Percentiles rank a stretch among this genome's conserved stretches.
These are phyloP conservation scores for Saccharum spontaneum DNA, from an alignment of 176 grass and related monocot genomes.

Conservation along the genomic window DNA sequence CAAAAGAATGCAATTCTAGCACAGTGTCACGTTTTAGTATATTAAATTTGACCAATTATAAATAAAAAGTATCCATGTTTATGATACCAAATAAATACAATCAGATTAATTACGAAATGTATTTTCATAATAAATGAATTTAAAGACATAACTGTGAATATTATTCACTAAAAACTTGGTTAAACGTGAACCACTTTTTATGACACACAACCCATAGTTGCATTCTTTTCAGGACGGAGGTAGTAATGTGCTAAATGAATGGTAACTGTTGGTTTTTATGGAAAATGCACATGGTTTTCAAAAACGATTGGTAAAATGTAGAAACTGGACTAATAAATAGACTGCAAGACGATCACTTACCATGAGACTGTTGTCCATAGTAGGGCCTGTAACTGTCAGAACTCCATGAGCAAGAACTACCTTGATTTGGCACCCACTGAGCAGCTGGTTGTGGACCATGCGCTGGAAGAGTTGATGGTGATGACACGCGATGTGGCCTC, in stretches of 20 bases:
- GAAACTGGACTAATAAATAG: conserved; percentile 4
- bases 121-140: no score
- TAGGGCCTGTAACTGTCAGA: conserved; percentile 19
- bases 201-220: no score
- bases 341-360: conserved; percentile 15
- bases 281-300: neutral
- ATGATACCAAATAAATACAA: no score
- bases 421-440: conserved; percentile 13
- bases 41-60: no score
- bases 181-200: no score
- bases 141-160: no score
- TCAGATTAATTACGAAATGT: no score
- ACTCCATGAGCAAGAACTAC: conserved; percentile 3
- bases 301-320: neutral
- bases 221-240: no score
- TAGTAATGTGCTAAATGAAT: neutral
- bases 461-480: conserved; percentile 16
- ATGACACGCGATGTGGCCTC: conserved; percentile 18
- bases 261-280: neutral
- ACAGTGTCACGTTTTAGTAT: no score
- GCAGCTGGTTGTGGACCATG: conserved; percentile 8
- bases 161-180: no score
- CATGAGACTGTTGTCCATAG: conserved; percentile 33
- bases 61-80: no score
- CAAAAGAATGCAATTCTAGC: no score